These are phyloP conservation scores for Neurospora sp. DNA, from an alignment of 495 filamentous ascomycete species.

Conservation along the genomic window DNA sequence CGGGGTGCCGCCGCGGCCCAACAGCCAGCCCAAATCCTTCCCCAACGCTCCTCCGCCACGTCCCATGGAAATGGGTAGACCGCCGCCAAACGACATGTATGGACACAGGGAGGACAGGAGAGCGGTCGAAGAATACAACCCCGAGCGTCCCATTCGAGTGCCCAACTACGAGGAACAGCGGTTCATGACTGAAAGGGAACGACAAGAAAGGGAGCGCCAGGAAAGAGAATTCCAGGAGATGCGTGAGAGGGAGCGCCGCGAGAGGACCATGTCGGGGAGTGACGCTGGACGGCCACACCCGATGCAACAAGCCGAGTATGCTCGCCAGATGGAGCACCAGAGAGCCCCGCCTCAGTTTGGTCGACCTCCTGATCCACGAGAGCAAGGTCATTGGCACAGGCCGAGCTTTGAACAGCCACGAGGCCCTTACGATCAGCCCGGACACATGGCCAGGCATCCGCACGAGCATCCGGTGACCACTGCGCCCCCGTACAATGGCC, in stretches of 20 bases:
- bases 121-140: constrained; percentile 33
- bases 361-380: constrained; percentile 33
- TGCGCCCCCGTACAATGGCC: constrained; percentile 31
- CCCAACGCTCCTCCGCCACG: constrained; percentile 30
- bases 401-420: constrained; percentile 31
- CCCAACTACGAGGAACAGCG: constrained; percentile 27
- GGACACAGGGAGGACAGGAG: constrained; percentile 30
- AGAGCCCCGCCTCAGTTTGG: constrained; percentile 23
- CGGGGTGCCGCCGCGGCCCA: constrained; percentile 37
- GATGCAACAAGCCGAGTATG: constrained; percentile 20
- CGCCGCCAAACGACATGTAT: constrained; percentile 31
- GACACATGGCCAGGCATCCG: constrained; percentile 27
- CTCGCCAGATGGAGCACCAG: constrained; percentile 22
- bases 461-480: constrained; percentile 34
- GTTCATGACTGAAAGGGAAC: constrained; percentile 26
- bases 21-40: constrained; percentile 41
- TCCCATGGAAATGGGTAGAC: constrained; percentile 27
- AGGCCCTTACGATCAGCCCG: constrained; percentile 28
- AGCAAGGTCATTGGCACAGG: constrained; percentile 33
- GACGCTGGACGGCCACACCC: constrained; percentile 18
- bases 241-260: constrained; percentile 20
- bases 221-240: constrained; percentile 11
- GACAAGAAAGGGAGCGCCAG: constrained; percentile 27
- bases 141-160: constrained; percentile 32
- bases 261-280: constrained; percentile 27